phyloP scores from a whole-genome alignment of 2,329 filamentous ascomycete genomes.

The Paecilomyces formosus region DNA sequence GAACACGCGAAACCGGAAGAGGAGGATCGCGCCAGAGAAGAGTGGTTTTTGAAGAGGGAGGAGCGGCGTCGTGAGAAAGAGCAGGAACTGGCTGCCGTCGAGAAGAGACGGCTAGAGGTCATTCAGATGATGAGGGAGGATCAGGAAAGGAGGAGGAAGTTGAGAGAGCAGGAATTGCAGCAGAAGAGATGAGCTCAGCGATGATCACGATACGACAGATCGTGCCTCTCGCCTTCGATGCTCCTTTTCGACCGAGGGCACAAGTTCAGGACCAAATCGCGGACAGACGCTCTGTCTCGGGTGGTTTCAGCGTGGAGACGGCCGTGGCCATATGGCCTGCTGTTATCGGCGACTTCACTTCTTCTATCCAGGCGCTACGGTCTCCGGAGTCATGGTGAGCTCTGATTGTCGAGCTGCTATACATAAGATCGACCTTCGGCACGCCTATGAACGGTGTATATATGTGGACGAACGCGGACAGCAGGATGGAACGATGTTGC shows the following conservation, averaged over 20 bases:
- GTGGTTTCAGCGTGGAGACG: too few species aligned
- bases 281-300: too few species aligned
- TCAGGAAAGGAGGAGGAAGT: slow-evolving; percentile 15
- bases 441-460: neutral
- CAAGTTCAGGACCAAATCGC: too few species aligned
- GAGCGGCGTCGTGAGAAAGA: slow-evolving; percentile 63
- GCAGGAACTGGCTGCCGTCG: slow-evolving; percentile 44
- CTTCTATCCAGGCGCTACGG: too few species aligned
- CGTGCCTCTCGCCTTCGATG: slow-evolving; percentile 10
- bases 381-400: too few species aligned
- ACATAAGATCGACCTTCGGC: neutral
- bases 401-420: too few species aligned
- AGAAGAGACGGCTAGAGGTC: slow-evolving; percentile 33
- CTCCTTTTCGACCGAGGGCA: neutral
- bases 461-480: neutral
- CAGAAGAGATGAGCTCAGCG: slow-evolving; percentile 2
- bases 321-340: too few species aligned
- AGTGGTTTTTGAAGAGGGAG: slow-evolving; percentile 79
- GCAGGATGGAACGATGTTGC: neutral
- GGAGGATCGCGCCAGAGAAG: slow-evolving; percentile 79
- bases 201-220: slow-evolving; percentile 5
- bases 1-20: slow-evolving; percentile 74
- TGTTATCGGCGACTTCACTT: too few species aligned
- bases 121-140: slow-evolving; percentile 35
- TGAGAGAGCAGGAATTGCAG: slow-evolving; percentile 4